Evolutionary conservation across 371 early-diverging fungal genomes (phyloP).

Genomic region (Apophysomyces trapeziformis): DNA sequence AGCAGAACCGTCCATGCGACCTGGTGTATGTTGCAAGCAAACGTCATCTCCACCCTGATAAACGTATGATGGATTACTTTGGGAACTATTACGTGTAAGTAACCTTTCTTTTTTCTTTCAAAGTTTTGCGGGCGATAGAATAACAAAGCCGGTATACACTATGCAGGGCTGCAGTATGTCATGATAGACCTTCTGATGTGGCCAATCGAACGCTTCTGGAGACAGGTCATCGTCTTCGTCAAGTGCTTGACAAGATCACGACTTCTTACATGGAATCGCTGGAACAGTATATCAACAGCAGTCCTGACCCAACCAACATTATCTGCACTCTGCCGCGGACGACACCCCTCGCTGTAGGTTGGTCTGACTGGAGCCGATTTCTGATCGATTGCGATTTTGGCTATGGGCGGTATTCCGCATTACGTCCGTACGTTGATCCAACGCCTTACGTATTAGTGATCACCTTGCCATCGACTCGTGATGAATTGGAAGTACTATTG

Average conservation of each 20-base stretch:
- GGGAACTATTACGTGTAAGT: constrained; percentile 26
- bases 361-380: constrained; percentile 27
- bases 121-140: neutral
- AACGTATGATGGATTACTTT: constrained; percentile 22
- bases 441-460: constrained; percentile 20
- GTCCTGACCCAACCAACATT: constrained; percentile 9
- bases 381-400: constrained; percentile 13
- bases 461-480: constrained; percentile 12
- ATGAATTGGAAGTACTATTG: constrained; percentile 15
- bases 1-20: constrained; percentile 12
- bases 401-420: constrained; percentile 6
- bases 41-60: constrained; percentile 18
- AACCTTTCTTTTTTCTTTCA: neutral
- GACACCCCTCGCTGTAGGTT: constrained; percentile 15
- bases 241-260: neutral
- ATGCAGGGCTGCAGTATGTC: constrained; percentile 14
- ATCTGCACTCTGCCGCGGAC: constrained; percentile 12
- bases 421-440: constrained; percentile 23
- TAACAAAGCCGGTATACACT: too few species aligned
- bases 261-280: constrained; percentile 25
- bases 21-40: constrained; percentile 15
- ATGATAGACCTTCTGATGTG: constrained; percentile 10
- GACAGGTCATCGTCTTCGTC: constrained; percentile 11
- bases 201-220: constrained; percentile 11
- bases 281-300: constrained; percentile 20